Base-by-base conservation (phyloP, 2,329 filamentous ascomycete genomes). In the Talaromyces sp. region DNA sequence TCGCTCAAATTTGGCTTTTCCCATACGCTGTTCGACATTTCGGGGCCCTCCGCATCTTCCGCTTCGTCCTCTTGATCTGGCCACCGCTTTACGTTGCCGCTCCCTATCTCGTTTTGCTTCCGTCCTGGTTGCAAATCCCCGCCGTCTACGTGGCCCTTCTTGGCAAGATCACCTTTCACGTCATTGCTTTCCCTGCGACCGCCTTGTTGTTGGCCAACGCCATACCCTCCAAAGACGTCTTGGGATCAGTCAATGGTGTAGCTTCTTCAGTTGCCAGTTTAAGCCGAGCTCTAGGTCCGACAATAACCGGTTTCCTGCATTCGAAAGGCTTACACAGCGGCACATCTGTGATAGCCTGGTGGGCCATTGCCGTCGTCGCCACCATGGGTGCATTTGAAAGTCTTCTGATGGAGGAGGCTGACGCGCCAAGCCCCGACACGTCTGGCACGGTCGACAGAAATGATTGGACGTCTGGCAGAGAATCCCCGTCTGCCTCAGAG, bases 141-240 rank as follows among this genome's bases (percentile, higher is more conserved):
- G 91, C 89, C 28, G 87, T 96, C 57, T 94, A 92, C 71, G 69
- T 87, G 7, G 82, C 94, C 28, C 83, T 98, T 10, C 84, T 96
- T 66, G 92, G 90, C 88, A 98, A 97, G 77, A 96, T 96, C 72
- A 96, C 92, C 0, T 92, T 95, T 69, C 88, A 94, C 68, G 93
- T 92, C 53, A 88, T 97, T 76, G 89, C 93, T 0, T 98, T 96
- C 75, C 95, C 95, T 10, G 91, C 90, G 69, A 92, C 93, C 67
- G 89, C 89, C 10, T 96, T 98, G 62, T 86, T 99, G 61, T 84
- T 96, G 33, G 90, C 92, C 63, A 96, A 98, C 75, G 89, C 92
- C 16, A 90, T 93, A 0, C 91, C 92, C 0, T 93, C 89, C 7
- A 89, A 89, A 61, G 85, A 91, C 56, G 90, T 96, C 1, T 86